Base-by-base conservation (phyloP, 139 green algal genomes). In the Chlorella sp. region DNA sequence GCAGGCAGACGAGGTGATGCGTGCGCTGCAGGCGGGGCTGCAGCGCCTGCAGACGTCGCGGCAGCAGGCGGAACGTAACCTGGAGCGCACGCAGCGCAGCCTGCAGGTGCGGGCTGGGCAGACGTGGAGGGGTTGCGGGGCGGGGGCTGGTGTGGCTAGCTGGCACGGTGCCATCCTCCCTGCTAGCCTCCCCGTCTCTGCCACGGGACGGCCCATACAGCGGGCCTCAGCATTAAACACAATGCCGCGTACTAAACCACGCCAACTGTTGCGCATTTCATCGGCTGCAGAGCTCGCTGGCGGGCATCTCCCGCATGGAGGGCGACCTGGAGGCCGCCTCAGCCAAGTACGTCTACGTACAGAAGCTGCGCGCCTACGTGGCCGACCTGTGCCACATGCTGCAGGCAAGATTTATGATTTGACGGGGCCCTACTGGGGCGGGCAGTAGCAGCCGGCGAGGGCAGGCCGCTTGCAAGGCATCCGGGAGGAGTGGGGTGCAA, bases 301-400 rank as follows among this genome's bases (percentile, higher is more conserved):
- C 62, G 1, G 73, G 69, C 11, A 76, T 94, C 9, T 24, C 70
- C 17, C 64, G 34, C 2, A 80, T 93, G 81, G 84, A 95, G 56
- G 69, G 62, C 20, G 72, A 94, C 54, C 65, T 92, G 70, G 51
- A 79, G 38, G 74, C 85, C 4, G 85, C 88, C 1, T 84, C 68
- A n/a, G 75, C 83, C 19, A 88, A 86, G 41, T 98, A 97, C 82
- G 70, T 83, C 6, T 93, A 90, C 70, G 83, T 96, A 88, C 94
- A 98, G 87, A 68, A 93, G 58, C 83, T 97, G 43, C 83, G 88
- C 26, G 91, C 88, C 0, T 98, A 98, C 84, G 84, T 98, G 28
- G 90, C 92, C 36, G 94, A 98, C 87, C 88, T 98, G 58, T 97
- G 94, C 44, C 93, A 93, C 73, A 97, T 96, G 91, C 85, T 98